These are phyloP conservation scores for Aspergillus homomorphus DNA, from an alignment of 495 filamentous ascomycete genomes.

Conservation along the genomic window DNA sequence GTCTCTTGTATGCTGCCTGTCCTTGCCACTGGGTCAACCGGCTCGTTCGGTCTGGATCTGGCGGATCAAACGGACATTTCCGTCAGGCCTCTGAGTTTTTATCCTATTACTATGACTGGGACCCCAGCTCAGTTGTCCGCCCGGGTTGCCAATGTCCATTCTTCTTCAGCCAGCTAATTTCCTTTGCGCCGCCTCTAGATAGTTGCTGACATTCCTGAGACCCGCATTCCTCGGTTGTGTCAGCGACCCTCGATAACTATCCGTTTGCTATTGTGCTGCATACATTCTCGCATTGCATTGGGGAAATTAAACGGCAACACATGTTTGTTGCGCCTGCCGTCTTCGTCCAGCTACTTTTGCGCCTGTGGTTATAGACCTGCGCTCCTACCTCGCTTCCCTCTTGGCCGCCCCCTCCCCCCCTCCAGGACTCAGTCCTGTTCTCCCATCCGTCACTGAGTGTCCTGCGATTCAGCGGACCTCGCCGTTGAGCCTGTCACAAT, in stretches of 20 bases:
- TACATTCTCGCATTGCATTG: slow-evolving; percentile 20
- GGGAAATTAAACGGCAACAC: slow-evolving; percentile 8
- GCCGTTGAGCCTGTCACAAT: slow-evolving; percentile 21
- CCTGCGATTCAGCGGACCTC: background rate
- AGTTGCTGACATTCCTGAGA: slow-evolving; percentile 16
- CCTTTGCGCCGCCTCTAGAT: background rate
- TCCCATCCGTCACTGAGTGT: background rate
- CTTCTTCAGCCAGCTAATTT: slow-evolving; percentile 6
- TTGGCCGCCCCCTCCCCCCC: background rate
- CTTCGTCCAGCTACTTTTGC: slow-evolving; percentile 3
- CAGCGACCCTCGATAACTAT: slow-evolving; percentile 7
- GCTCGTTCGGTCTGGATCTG: slow-evolving; percentile 11
- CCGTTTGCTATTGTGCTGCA: slow-evolving; percentile 2
- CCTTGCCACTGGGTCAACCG: slow-evolving; percentile 9
- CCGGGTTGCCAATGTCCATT: background rate
- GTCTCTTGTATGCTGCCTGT: background rate
- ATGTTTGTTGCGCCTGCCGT: slow-evolving; percentile 21
- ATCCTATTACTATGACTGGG: slow-evolving; percentile 1
- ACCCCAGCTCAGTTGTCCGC: background rate
- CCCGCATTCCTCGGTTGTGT: slow-evolving; percentile 24
- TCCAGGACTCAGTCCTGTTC: slow-evolving; percentile 5
- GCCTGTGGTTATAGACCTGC: slow-evolving; percentile 10
- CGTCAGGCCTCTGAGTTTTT: background rate
- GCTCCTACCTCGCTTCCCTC: background rate
- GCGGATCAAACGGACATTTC: slow-evolving; percentile 12